Base-by-base conservation (phyloP, 1,284 basidiomycete species). In the Dichomitus squalens region DNA sequence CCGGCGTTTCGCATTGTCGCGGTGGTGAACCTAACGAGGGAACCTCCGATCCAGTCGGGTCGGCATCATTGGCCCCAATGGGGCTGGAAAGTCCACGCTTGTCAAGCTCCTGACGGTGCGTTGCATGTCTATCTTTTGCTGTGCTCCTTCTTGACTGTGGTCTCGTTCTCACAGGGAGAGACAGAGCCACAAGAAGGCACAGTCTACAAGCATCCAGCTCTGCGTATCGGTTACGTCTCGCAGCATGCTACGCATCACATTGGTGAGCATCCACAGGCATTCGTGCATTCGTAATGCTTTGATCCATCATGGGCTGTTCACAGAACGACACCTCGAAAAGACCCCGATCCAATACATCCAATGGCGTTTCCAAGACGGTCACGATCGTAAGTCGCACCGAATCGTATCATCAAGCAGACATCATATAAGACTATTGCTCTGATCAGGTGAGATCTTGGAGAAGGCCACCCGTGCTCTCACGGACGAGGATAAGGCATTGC, bases 351-450 rank as follows among this genome's bases (percentile, higher is more conserved):
- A 90, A 60, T 98, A 98, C 72, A 97, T 98, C 68, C 94, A 96
- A 76, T 99, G 96, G 96, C 92, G 96, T 69, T 99, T 96, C 86
- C 96, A 98, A 76, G 96, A 98, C 74, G 97, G 96, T 48, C 93
- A 97, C 75, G 96, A 99, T 81, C 92, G 96, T 88, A 81, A 64
- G 87, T 79, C 29, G 3, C 29, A 20, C 18, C n/a, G 9, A 18
- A 6, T 21, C n/a, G 0, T 21, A 9, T 38, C 55, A 49, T 59
- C 34, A 23, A 50, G 39, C 14, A 53, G 44, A 60, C 36, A n/a
- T 20, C 14, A 35, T 27, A 41, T 33, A 16, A 33, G 40, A 55
- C 41, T 25, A 14, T 23, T 23, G 33, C 47, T 9, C 23, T 63
- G 36, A 60, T 52, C 49, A 91, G 88, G 88, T 61, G 90, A 99